Base-by-base conservation (phyloP, 805 yeast genomes). In the Candida endomychidarum region DNA sequence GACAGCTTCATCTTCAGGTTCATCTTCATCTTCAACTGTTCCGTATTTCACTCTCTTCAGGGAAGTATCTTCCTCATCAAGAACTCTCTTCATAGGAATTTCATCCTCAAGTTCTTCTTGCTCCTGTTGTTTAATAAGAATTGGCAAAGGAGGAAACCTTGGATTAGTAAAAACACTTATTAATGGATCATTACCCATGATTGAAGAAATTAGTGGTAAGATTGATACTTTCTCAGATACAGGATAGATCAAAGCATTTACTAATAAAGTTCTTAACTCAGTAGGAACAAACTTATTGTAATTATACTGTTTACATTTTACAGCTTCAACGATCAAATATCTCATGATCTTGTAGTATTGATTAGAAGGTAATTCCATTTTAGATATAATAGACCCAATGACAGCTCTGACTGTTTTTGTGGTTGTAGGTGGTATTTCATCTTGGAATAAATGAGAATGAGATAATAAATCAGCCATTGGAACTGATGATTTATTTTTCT, bases 91-190 rank as follows among this genome's bases (percentile, higher is more conserved):
- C 8, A 6, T 16, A 10, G 22, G 12, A 16, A 19, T 25, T n/a
- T 65, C 21, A 8, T 9, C 35, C 16, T 56, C 67, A 10, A 58
- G 59, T 20, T 69, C 69, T 9, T 53, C 61, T 22, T 61, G 59
- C 16, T 62, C 67, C 32, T 65, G 57, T 24, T 77, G 56, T 43
- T 47, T 54, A 28, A 52, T 47, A 26, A 46, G 59, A 10, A 48
- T 46, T 5, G 68, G 65, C 36, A 64, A 51, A 6, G 68, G 70
- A 3, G 96, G 96, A 50, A 87, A 76, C 52, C 93, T 70, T 29
- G 96, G 95, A 51, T 84, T 83, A 39, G 78, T 73, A 50, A 86
- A 68, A 1, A 83, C 67, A 52, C 86, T 77, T 29, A 81, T 56
- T 15, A 76, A 54, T 7, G 69, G 74, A 52, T 79, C 77, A 29